Base-by-base conservation (phyloP, 2,329 filamentous ascomycete species). In the Penicillium oxalicum region DNA sequence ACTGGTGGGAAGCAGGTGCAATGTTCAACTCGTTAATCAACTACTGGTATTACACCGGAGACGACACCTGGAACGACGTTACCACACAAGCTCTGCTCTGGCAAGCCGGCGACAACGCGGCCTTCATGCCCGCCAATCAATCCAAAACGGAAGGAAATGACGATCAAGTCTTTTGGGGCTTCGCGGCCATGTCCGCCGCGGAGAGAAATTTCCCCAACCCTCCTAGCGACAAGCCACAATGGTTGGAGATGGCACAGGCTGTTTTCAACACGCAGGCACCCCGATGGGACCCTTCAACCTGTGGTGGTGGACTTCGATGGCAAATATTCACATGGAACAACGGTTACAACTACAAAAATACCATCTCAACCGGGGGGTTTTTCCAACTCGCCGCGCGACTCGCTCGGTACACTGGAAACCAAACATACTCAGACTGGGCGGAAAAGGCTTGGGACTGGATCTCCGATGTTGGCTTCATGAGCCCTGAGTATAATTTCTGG, bases 201-300 rank as follows among this genome's bases (percentile, higher is more conserved):
- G 79, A 82, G 45, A 50, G 62, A 1, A 68, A 66, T 37, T 69
- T 69, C 26, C 67, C 67, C 1, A 62, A 66, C 38, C 66, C 65
- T 0, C 77, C 80, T 0, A 55, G 73, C 0, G 78, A 77, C 49
- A 64, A 83, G 45, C 82, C 86, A 0, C 82, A 86, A 52, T 95
- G 87, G 87, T 76, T 93, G n/a, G 82, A 83, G 5, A 77, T 93
- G 45, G 84, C 80, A 0, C 86, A 90, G 66, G 86, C 84, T 9
- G 85, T 88, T 2, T 94, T 91, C 68, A 89, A 91, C 71, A 83
- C 85, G 44, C 88, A 89, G 61, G 81, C 80, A 2, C 69, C 70
- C 18, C 80, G 88, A 24, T 91, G 87, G 85, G 83, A 93, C 57
- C 71, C 69, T 2, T 60, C 70, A 0, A 75, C 74, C 0, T 95